These are phyloP conservation scores for Saccharomycopsis sp. DNA, from an alignment of 805 yeast species.

Conservation along the genomic window DNA sequence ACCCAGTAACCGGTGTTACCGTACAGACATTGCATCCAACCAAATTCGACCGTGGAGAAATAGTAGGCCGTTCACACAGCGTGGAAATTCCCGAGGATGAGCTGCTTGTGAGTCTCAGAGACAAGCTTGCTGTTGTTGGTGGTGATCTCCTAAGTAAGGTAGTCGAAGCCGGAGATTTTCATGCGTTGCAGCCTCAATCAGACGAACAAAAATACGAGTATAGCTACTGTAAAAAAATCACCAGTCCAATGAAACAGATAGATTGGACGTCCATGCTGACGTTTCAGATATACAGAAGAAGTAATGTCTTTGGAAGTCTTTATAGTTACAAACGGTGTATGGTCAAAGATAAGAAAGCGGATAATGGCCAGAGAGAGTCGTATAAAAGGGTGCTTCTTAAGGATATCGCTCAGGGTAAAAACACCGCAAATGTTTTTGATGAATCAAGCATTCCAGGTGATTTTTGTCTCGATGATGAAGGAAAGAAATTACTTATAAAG, in stretches of 20 bases:
- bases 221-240: conserved; percentile 56
- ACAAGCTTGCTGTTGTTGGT: conserved; percentile 53
- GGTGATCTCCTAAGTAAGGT: conserved; percentile 48
- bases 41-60: conserved; percentile 72
- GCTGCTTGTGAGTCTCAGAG: conserved; percentile 34
- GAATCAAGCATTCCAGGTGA: conserved; percentile 25
- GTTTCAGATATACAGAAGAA: conserved; percentile 34
- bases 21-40: conserved; percentile 87
- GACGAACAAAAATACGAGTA: conserved; percentile 29
- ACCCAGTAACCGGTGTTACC: conserved; percentile 68
- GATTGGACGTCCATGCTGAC: conserved; percentile 41
- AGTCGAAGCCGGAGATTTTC: conserved; percentile 31
- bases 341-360: conserved; percentile 22
- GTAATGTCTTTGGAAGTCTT: conserved; percentile 52
- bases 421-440: neutral
- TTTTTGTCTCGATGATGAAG: conserved; percentile 25
- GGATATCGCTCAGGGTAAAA: neutral
- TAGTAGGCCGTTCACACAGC: conserved; percentile 51
- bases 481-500: conserved; percentile 32
- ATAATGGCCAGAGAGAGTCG: neutral
- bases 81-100: conserved; percentile 33
- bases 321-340: conserved; percentile 28
- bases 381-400: neutral
- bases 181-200: conserved; percentile 12
- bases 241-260: conserved; percentile 36